Evolutionary conservation across 352 stramenopile species (phyloP), one percentile per base, ranked within the genome.

Genomic region (Elongisporangium senticosum): DNA sequence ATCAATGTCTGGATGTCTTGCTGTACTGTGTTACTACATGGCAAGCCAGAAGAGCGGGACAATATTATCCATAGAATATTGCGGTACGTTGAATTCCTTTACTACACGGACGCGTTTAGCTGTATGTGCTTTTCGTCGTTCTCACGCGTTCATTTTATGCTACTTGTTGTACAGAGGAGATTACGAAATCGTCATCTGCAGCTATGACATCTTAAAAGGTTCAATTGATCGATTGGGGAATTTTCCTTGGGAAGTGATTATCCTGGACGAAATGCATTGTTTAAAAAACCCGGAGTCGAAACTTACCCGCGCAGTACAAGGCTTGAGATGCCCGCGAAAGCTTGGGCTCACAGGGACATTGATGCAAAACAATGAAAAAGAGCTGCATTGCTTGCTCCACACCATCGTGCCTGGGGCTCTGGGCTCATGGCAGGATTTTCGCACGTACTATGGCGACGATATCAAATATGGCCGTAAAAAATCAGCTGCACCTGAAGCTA

Each of bases 261-360:
- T 99, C 56, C 89, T 99, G 13, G 98, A 99, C 68, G 98, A 99
- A 73, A 98, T 98, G 55, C 98, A 99, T 76, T 96, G 97, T 39
- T 78, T 99, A 23, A 98, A 98, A 59, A 99, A 99, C 70, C 79
- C 93, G 19, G 96, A 98, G 52, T 93, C 95, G 14, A 96, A 98
- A 61, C 74, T 99, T 5, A 88, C 81, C 1, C 63, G 80, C 49
- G 75, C 91, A 53, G 84, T 97, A 0, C 88, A 88, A 28, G 59
- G 71, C 4, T 74, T 90, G 47, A 72, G 61, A 56, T 92, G 84
- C 51, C 55, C 69, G 0, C 80, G 74, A 11, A 90, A 83, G 39
- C 67, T 98, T 14, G 82, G 95, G 22, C 78, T 98, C 15, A 97
- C 90, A 4, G 91, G 89, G 10, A 97, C 91, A 19, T 71, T 91